Evolutionary conservation across 768 basidiomycete species (phyloP), one percentile per base, ranked within the genome.

Genomic region (Pseudohyphozyma bogoriensis): DNA sequence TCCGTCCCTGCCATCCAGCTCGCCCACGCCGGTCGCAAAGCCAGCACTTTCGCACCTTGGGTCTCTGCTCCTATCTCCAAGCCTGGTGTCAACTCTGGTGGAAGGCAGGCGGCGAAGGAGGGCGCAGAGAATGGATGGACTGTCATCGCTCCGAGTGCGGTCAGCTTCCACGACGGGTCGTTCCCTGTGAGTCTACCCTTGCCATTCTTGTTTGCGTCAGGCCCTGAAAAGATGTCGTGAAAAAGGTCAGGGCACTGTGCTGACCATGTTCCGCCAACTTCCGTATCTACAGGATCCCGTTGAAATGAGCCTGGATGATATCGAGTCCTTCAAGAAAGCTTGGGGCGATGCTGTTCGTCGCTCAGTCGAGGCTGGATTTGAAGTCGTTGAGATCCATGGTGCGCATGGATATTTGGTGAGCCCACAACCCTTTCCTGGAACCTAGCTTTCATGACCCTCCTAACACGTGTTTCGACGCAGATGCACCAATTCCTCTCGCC

Each of bases 1-100:
- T 79, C 83, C 1, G 77, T 79, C 51, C 82, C 90, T 31, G 89
- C 85, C 1, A 78, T 91, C 35, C 89, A 91, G 70, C 80, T 91
- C 24, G 81, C 82, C 0, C 87, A 90, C 71, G 85, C 84, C 0
- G 86, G 87, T 0, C 77, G 86, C n/a, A 91, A 92, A 71, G 83
- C 85, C 0, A 83, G 81, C 12, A 84, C 82, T 0, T 76, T 79
- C 54, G 79, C 86, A 1, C 84, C 85, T 2, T 89, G 84, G 85
- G 78, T 85, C 35, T 31, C 77, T 53, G 44, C 49, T 4, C 58
- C 64, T 20, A 58, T 56, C 73, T 66, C 69, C 55, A 53, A 66
- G 40, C 44, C 64, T 56, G 22, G 62, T 54, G 63, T 62, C 24
- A 60, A 58, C 42, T 37, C 49, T 32, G 11, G 37, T 10, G 18